A percentile compares a stretch with the other conserved stretches of the same genome.
Conservation (phyloP, 345 rosid genomes). For the Heritiera littoralis region DNA sequence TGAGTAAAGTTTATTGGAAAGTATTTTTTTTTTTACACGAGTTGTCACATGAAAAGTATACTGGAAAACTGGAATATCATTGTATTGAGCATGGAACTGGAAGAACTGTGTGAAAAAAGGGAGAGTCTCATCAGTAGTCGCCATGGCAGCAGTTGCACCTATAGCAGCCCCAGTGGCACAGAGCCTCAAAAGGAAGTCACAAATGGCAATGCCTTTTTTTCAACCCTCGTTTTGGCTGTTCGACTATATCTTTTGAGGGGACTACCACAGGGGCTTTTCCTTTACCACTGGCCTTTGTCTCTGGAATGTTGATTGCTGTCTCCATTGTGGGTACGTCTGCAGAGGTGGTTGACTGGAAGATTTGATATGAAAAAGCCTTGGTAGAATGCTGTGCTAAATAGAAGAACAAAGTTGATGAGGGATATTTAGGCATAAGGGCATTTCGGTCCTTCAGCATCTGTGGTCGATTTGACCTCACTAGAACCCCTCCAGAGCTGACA, state of each 20-base stretch:
- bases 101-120: conserved; percentile 71
- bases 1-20: not conserved
- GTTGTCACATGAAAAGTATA: not conserved
- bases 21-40: not conserved
- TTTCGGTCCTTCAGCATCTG: no score
- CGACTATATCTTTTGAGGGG: not conserved
- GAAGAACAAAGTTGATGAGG: not conserved
- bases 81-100: conserved; percentile 57
- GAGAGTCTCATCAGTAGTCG: conserved; percentile 42
- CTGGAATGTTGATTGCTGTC: conserved; percentile 22
- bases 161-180: conserved; percentile 39
- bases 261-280: conserved; percentile 28
- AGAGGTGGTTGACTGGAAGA: not conserved
- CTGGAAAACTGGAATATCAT: conserved; percentile 38
- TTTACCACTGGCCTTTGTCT: conserved; percentile 24
- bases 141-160: conserved; percentile 48
- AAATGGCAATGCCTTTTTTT: conserved; percentile 46
- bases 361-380: not conserved
- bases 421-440: no score
- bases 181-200: conserved; percentile 49
- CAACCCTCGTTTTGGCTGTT: conserved; percentile 28
- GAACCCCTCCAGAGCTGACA: no score
- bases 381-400: not conserved
- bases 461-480: no score
- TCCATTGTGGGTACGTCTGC: conserved; percentile 27